Base-by-base conservation (phyloP, 352 stramenopile genomes). In the Thalassiosira oceanica region DNA sequence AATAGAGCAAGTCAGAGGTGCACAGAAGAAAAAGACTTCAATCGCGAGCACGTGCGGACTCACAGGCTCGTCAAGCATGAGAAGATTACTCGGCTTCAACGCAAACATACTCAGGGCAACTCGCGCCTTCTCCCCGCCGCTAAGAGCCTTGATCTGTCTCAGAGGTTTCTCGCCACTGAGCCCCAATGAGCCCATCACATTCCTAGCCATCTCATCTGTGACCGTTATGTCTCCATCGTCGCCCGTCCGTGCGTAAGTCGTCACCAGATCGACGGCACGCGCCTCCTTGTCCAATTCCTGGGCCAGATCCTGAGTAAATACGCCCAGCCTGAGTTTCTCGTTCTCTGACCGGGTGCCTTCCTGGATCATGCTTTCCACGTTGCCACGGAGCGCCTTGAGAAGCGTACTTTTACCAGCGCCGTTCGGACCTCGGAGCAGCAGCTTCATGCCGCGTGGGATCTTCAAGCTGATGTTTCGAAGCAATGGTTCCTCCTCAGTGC, bases 351-450 rank as follows among this genome's bases (percentile, higher is more conserved):
- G 57, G 23, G 69, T 45, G 49, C 85, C 83, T 20, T 45, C 24
- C 16, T 58, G 49, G n/a, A 84, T 52, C 18, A 84, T 45, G 6
- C 76, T 27, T 20, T 74, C 73, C 21, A 97, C 80, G 13, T 89
- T 83, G 3, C 93, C 94, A 27, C 95, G 72, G 35, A 99, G 87
- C 35, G 97, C 89, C 69, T 97, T 95, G 46, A 98, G 92, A 11
- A 98, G 77, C 24, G 96, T 98, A 45, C 80, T 95, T 78, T 98
- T 98, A 45, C 94, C 94, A 4, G 92, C 88, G 48, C 96, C 96
- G 74, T 99, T 99, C 16, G 93, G 91, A 26, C 95, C 96, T 10
- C 98, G 87, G 53, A 98, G 92, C 5, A 95, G 88, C 7, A 98
- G 82, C 50, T 97, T 96, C 72, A 95, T 95, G 31, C 96, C 93